A percentile compares a stretch with the other conserved stretches of the same genome.
Conservation (phyloP, 129 eudicot genomes). For the Apium graveolens region DNA sequence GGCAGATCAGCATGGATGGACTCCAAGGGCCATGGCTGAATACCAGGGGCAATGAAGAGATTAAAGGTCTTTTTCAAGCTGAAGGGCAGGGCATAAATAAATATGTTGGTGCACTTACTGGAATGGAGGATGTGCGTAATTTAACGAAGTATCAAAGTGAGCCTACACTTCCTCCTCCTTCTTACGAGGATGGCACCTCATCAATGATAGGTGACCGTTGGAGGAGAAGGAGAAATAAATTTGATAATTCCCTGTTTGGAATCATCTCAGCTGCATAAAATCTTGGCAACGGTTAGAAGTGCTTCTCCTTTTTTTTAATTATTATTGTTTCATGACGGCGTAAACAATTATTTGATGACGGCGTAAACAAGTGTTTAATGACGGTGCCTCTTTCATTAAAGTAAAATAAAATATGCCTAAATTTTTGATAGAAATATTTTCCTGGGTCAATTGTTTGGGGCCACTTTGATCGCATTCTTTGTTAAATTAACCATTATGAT, state of each 20-base stretch:
- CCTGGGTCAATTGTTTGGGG: not conserved
- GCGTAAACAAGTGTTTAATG: too few species aligned
- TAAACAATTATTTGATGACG: too few species aligned
- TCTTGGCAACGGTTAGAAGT: conserved; percentile 35
- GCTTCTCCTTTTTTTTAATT: not conserved
- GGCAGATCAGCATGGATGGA: conserved; percentile 76
- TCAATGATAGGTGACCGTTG: conserved; percentile 15
- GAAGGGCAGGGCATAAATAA: conserved; percentile 19
- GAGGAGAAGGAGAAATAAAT: conserved; percentile 32
- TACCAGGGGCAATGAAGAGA: conserved; percentile 68
- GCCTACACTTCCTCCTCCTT: conserved; percentile 32
- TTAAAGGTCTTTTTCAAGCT: conserved; percentile 33
- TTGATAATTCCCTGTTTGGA: conserved; percentile 65
- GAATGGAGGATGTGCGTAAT: conserved; percentile 27
- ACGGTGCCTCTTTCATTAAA: not conserved
- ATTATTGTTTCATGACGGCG: too few species aligned
- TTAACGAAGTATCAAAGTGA: conserved; percentile 53
- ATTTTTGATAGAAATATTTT: not conserved
- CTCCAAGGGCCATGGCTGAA: conserved; percentile 64
- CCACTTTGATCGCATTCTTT: not conserved
- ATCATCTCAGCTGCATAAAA: conserved; percentile 46
- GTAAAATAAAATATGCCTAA: not conserved
- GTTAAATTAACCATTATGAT: not conserved
- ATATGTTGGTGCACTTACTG: conserved; percentile 9
- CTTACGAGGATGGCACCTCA: conserved; percentile 16